phyloP scores from a whole-genome alignment of 202 grass and related monocot species.

The Cymbopogon flexuosus region DNA sequence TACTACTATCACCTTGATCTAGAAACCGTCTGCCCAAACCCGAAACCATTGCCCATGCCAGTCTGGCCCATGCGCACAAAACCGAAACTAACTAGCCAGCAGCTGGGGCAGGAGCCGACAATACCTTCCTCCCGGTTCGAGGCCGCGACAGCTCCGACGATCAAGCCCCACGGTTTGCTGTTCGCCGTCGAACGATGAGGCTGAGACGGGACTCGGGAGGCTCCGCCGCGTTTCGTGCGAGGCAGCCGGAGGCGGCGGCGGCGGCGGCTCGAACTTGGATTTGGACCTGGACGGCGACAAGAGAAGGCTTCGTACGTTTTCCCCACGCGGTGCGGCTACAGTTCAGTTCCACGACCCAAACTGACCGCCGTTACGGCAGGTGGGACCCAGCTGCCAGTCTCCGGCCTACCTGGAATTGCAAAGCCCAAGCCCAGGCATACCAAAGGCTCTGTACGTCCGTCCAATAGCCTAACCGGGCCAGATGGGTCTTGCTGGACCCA shows the following conservation, averaged over 20 bases:
- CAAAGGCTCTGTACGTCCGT: too few species aligned
- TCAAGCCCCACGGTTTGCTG: not conserved
- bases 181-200: not conserved
- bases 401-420: not conserved
- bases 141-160: not conserved
- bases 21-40: not conserved
- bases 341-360: not conserved
- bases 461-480: not conserved
- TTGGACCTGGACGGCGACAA: not conserved
- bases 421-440: not conserved
- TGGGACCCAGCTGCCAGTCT: not conserved
- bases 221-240: not conserved
- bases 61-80: not conserved
- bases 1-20: not conserved
- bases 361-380: not conserved
- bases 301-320: conserved; percentile 4
- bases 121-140: not conserved
- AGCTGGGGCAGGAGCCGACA: not conserved
- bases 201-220: not conserved
- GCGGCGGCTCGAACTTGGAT: not conserved
- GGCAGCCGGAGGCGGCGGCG: not conserved
- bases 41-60: too few species aligned
- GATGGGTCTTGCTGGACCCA: not conserved
- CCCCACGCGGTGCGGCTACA: not conserved
- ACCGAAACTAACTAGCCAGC: not conserved